phyloP scores from a whole-genome alignment of 2,329 filamentous ascomycete genomes.

The Colletotrichum sp. region DNA sequence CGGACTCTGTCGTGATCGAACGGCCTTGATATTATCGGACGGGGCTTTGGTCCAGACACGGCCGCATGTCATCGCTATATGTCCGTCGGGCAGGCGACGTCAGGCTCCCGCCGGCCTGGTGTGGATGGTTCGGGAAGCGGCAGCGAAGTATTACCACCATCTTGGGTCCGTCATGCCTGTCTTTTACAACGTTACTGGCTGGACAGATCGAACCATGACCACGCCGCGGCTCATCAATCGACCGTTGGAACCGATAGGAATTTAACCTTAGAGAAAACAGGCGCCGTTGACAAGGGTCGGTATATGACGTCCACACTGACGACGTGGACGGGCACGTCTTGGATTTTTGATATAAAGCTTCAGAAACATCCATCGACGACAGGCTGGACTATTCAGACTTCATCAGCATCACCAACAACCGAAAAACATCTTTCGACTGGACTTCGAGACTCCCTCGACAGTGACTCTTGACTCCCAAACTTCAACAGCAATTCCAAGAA shows the following conservation, averaged over 20 bases:
- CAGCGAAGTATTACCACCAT: background rate
- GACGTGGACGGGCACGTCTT: background rate
- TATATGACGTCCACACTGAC: background rate
- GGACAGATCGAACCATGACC: background rate
- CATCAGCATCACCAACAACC: background rate
- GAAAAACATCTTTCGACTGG: background rate
- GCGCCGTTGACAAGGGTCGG: background rate
- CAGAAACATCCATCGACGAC: background rate
- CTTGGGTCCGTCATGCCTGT: background rate
- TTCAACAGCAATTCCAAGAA: background rate
- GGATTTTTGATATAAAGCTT: background rate
- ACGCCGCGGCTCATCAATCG: background rate
- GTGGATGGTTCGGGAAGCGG: background rate
- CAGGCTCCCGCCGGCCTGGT: background rate
- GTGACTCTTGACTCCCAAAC: background rate
- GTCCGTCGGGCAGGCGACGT: background rate
- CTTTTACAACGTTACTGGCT: background rate
- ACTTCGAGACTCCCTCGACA: background rate
- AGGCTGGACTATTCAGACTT: rapidly evolving
- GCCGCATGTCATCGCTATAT: background rate
- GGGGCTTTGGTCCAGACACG: background rate
- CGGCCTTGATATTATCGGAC: background rate
- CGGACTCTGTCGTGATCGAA: background rate
- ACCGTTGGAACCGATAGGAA: background rate
- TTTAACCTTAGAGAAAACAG: background rate